These are phyloP conservation scores for Pulveroboletus ravenelii DNA, from an alignment of 768 basidiomycete species.

Conservation along the genomic window DNA sequence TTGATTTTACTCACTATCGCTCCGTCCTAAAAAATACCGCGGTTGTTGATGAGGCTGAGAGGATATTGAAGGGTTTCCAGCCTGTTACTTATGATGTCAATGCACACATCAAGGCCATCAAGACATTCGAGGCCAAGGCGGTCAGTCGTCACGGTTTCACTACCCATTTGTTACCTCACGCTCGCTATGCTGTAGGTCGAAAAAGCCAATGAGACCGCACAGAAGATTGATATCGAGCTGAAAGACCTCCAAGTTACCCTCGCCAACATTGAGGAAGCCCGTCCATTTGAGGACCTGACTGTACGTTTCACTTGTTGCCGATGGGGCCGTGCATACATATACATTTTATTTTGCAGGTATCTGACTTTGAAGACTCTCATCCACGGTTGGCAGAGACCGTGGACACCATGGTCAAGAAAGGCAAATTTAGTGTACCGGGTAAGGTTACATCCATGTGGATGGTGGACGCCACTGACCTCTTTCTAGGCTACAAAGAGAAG, in stretches of 20 bases:
- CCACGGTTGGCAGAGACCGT: conserved; percentile 89
- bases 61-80: conserved; percentile 82
- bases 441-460: conserved; percentile 9
- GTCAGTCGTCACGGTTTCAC: conserved; percentile 44
- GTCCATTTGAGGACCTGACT: conserved; percentile 95
- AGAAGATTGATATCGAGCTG: conserved; percentile 88
- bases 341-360: conserved; percentile 46
- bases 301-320: conserved; percentile 43
- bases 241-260: conserved; percentile 89
- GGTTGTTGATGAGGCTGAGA: conserved; percentile 90
- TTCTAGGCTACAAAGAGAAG: conserved; percentile 86
- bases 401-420: conserved; percentile 94
- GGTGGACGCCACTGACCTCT: conserved; percentile 1
- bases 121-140: conserved; percentile 94
- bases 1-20: conserved; percentile 92
- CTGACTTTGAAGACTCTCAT: conserved; percentile 88
- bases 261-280: conserved; percentile 93
- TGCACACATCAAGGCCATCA: conserved; percentile 90
- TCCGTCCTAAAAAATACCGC: conserved; percentile 87
- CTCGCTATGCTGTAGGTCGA: conserved; percentile 51
- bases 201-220: conserved; percentile 83
- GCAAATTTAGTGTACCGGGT: conserved; percentile 98
- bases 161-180: conserved; percentile 3
- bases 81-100: conserved; percentile 90
- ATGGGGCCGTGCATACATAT: not conserved